Evolutionary conservation across 2,329 filamentous ascomycete species (phyloP).

Genomic region (Exophiala aquamarina): DNA sequence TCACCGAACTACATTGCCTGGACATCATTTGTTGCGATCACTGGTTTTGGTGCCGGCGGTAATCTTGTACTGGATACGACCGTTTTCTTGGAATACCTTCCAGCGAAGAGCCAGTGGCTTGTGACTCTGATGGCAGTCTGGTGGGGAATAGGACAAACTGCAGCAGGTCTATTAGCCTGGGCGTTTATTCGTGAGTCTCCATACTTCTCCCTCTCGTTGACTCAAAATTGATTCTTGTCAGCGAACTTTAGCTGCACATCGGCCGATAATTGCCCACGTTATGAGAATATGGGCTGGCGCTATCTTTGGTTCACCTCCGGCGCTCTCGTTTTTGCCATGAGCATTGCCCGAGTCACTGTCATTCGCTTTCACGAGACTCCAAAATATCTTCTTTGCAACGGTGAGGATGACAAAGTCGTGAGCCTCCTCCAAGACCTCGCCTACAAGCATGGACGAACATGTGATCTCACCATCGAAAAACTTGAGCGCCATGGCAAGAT

Average conservation of each 20-base stretch:
- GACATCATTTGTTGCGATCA: slow-evolving; percentile 2
- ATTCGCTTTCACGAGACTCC: slow-evolving; percentile 58
- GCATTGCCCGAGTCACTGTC: slow-evolving; percentile 52
- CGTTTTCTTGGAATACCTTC: slow-evolving; percentile 58
- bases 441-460: slow-evolving; percentile 52
- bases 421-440: slow-evolving; percentile 51
- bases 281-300: slow-evolving; percentile 72
- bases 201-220: background rate
- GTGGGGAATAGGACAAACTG: slow-evolving; percentile 30
- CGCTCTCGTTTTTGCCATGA: slow-evolving; percentile 54
- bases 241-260: slow-evolving; percentile 44
- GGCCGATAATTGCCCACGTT: slow-evolving; percentile 43
- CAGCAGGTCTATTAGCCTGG: slow-evolving; percentile 61
- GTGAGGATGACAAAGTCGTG: slow-evolving; percentile 52
- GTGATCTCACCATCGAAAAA: slow-evolving; percentile 49
- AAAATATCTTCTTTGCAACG: slow-evolving; percentile 56
- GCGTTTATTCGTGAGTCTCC: slow-evolving; percentile 62
- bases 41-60: slow-evolving; percentile 13
- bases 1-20: slow-evolving; percentile 54
- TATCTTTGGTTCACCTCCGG: slow-evolving; percentile 57
- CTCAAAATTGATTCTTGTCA: background rate
- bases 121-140: slow-evolving; percentile 33
- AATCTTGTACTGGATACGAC: slow-evolving; percentile 36
- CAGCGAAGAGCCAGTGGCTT: slow-evolving; percentile 61
- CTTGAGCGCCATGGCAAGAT: slow-evolving; percentile 43